Percentiles rank a stretch among this genome's conserved stretches.
Evolutionary conservation across 495 filamentous ascomycete species (phyloP).

Genomic region (Hyaloscypha finlandica): DNA sequence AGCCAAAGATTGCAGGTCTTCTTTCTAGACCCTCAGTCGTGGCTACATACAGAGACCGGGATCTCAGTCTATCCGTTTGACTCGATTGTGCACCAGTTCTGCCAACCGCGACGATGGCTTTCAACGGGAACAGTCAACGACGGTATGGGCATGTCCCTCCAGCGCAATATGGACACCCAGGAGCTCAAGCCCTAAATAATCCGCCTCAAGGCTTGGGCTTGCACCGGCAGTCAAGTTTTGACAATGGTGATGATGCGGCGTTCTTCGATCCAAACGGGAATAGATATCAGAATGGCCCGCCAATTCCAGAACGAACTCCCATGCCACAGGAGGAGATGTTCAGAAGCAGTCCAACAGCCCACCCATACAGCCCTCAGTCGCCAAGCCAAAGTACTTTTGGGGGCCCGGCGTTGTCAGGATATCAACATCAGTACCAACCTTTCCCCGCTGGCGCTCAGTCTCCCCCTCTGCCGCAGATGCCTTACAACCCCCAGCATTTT

Average conservation of each 20-base stretch:
- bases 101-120: conserved; percentile 47
- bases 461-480: conserved; percentile 27
- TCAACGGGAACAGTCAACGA: conserved; percentile 53
- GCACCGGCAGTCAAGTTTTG: conserved; percentile 70
- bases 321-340: conserved; percentile 52
- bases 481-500: conserved; percentile 87
- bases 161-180: conserved; percentile 52
- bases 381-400: conserved; percentile 43
- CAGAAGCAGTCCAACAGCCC: conserved; percentile 36
- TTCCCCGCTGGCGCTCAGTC: conserved; percentile 36
- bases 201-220: conserved; percentile 38
- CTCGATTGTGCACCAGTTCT: neutral
- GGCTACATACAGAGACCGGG: neutral
- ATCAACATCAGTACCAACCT: conserved; percentile 61
- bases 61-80: neutral
- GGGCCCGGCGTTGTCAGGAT: conserved; percentile 54
- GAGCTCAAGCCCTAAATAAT: conserved; percentile 48
- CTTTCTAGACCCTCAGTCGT: conserved; percentile 6
- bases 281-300: conserved; percentile 33
- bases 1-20: conserved; percentile 16
- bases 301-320: conserved; percentile 11
- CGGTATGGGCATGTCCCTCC: conserved; percentile 60
- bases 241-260: conserved; percentile 72
- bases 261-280: conserved; percentile 48
- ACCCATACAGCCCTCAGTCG: conserved; percentile 32